A percentile compares a stretch with the other conserved stretches of the same genome.
phyloP scores from a whole-genome alignment of 2,329 filamentous ascomycete genomes.

The Cladophialophora exuberans region DNA sequence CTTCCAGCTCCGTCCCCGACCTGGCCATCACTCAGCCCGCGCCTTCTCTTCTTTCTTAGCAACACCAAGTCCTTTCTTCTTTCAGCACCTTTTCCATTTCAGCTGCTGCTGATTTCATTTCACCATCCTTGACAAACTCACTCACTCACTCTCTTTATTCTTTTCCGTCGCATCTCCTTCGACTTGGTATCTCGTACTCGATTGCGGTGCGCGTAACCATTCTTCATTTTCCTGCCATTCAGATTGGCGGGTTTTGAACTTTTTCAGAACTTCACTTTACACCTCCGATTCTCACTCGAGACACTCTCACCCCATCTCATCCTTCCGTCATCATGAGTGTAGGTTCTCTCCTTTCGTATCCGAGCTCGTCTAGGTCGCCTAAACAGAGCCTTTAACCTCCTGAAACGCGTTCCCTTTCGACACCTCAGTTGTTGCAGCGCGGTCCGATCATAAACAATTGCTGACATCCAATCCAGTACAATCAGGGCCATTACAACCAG shows the following conservation, averaged over 20 bases:
- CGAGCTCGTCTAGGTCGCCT: background rate
- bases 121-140: background rate
- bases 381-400: background rate
- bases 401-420: constrained; percentile 5
- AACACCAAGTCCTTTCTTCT: constrained; percentile 16
- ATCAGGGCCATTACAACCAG: too few relatives aligned
- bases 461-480: constrained; percentile 23
- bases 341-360: constrained; percentile 6
- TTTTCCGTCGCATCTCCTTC: constrained; percentile 22
- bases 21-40: constrained; percentile 29
- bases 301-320: constrained; percentile 4
- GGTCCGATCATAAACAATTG: background rate
- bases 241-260: background rate
- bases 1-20: constrained; percentile 14
- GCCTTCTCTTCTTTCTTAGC: constrained; percentile 7
- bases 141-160: constrained; percentile 17
- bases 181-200: constrained; percentile 4
- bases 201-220: constrained; percentile 1
- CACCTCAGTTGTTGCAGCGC: background rate
- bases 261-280: background rate
- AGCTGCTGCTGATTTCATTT: constrained; percentile 18
- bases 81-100: constrained; percentile 16
- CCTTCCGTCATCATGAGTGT: constrained; percentile 29
- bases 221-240: background rate
- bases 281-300: constrained; percentile 1